A percentile compares a stretch with the other conserved stretches of the same genome.
Conservation (phyloP, 1,139 yeast genomes). For the Nakaseomyces sp. region DNA sequence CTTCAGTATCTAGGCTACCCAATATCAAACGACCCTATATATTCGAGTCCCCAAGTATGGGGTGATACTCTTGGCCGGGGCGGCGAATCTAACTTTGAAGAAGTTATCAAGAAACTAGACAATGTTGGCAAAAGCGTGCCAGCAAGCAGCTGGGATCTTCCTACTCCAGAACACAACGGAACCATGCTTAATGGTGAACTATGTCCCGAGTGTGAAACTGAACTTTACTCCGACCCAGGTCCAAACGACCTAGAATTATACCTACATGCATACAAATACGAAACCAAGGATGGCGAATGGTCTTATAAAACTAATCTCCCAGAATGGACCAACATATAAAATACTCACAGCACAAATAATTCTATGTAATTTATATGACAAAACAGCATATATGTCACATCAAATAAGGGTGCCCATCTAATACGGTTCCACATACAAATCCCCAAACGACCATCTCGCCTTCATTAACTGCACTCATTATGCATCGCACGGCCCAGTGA, state of each 20-base stretch:
- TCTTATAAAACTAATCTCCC: slow-evolving; percentile 72
- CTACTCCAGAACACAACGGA: slow-evolving; percentile 38
- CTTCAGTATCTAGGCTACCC: slow-evolving; percentile 81
- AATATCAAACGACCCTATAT: slow-evolving; percentile 90
- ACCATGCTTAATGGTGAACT: slow-evolving; percentile 49
- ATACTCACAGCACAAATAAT: too few relatives aligned
- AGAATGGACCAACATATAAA: slow-evolving; percentile 55
- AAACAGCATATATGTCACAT: too few relatives aligned
- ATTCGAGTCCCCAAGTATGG: slow-evolving; percentile 69
- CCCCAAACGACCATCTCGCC: background rate
- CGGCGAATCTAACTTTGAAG: slow-evolving; percentile 42
- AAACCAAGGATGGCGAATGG: slow-evolving; percentile 51
- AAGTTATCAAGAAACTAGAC: slow-evolving; percentile 43
- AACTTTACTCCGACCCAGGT: slow-evolving; percentile 79
- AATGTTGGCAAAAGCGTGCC: slow-evolving; percentile 59
- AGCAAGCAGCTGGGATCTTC: slow-evolving; percentile 62
- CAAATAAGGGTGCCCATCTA: too few relatives aligned
- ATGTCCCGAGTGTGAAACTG: slow-evolving; percentile 65
- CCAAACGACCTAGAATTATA: slow-evolving; percentile 77
- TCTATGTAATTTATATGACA: too few relatives aligned
- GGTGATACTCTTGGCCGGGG: slow-evolving; percentile 59
- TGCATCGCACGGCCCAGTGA: background rate
- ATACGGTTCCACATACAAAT: background rate
- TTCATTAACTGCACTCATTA: background rate
- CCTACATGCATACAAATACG: slow-evolving; percentile 81